Evolutionary conservation across 371 early-diverging fungal species (phyloP).

Genomic region (Spiromyces aspiralis): DNA sequence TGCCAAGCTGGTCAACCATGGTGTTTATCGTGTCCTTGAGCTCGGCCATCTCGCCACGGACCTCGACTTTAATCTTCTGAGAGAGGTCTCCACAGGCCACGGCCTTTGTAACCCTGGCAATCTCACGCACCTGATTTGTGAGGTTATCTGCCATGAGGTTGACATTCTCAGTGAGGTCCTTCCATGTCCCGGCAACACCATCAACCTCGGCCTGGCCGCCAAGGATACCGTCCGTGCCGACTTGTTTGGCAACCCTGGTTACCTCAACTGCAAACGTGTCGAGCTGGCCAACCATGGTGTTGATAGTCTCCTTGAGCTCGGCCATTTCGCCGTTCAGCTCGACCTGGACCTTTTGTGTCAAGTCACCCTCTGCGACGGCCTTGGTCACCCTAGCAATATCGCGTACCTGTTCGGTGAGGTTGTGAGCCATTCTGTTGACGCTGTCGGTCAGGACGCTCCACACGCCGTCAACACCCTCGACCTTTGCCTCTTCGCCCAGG

Average conservation of each 20-base stretch:
- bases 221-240: slow-evolving; percentile 33
- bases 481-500: slow-evolving; percentile 16
- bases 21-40: too few species aligned
- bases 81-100: too few species aligned
- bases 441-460: slow-evolving; percentile 46
- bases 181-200: slow-evolving; percentile 27
- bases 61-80: too few species aligned
- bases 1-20: too few species aligned
- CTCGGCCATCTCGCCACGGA: too few species aligned
- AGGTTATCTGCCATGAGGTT: slow-evolving; percentile 17
- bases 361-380: slow-evolving; percentile 35
- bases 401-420: slow-evolving; percentile 38
- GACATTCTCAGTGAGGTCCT: slow-evolving; percentile 31
- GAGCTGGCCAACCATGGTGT: too few species aligned
- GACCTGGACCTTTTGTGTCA: slow-evolving; percentile 34
- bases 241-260: too few species aligned
- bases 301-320: too few species aligned
- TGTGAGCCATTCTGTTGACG: slow-evolving; percentile 33
- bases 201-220: too few species aligned
- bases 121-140: slow-evolving; percentile 16
- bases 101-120: too few species aligned
- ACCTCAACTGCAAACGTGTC: too few species aligned
- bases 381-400: slow-evolving; percentile 27
- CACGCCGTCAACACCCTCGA: slow-evolving; percentile 29
- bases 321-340: slow-evolving; percentile 29